Percentiles rank a stretch among this genome's conserved stretches.
Evolutionary conservation across 2,329 filamentous ascomycete species (phyloP).

Genomic region (Scedosporium boydii): DNA sequence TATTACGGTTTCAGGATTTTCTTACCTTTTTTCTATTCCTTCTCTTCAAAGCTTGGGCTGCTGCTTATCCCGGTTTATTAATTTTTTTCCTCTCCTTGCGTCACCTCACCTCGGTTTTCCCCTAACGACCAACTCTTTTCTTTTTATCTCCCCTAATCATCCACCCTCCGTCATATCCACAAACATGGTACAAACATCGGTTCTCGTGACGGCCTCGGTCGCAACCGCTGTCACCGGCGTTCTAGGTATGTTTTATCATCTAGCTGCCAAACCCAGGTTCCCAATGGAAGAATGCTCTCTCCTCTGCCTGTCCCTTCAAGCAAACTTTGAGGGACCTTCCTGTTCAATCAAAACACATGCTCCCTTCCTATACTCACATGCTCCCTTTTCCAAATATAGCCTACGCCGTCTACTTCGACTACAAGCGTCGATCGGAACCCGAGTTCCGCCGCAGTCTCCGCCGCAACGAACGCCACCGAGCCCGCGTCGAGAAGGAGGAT

Average conservation of each 20-base stretch:
- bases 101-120: conserved; percentile 4
- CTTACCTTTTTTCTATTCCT: background rate
- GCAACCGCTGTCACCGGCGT: conserved; percentile 51
- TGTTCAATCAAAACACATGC: conserved; percentile 2
- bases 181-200: conserved; percentile 39
- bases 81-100: background rate
- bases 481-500: conserved; percentile 62
- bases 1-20: background rate
- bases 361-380: background rate
- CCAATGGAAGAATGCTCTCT: conserved; percentile 6
- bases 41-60: background rate
- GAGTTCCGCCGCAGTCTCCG: conserved; percentile 60
- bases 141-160: background rate
- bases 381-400: conserved; percentile 26
- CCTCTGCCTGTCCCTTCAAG: background rate
- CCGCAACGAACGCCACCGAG: conserved; percentile 65
- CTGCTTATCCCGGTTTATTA: background rate
- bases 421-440: conserved; percentile 52
- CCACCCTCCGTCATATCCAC: conserved; percentile 6
- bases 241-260: conserved; percentile 37
- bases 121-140: conserved; percentile 8
- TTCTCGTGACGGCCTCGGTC: conserved; percentile 50
- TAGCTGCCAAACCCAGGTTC: background rate
- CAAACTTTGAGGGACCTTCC: background rate
- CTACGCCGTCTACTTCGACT: conserved; percentile 61